Percentiles rank a stretch among this genome's conserved stretches.
Conservation (phyloP, 768 basidiomycete species). For the Collybia sordida region DNA sequence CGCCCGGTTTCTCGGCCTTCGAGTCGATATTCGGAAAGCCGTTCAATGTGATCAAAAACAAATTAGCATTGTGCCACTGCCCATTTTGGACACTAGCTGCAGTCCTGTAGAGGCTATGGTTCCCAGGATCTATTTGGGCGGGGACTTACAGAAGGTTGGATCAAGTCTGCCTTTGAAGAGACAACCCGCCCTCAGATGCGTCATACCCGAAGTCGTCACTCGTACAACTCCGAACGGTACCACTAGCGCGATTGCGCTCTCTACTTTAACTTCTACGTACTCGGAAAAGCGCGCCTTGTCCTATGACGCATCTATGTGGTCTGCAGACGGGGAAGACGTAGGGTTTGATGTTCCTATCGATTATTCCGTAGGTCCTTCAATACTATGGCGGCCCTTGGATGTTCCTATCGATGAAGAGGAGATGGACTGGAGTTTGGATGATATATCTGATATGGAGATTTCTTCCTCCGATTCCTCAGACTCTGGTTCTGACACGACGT, state of each 20-base stretch:
- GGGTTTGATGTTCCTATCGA: background rate
- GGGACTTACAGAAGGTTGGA: background rate
- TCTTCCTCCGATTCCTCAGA: conserved; percentile 9
- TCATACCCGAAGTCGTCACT: conserved; percentile 22
- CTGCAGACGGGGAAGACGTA: conserved; percentile 5
- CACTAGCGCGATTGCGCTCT: conserved; percentile 9
- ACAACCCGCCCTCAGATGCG: conserved; percentile 21
- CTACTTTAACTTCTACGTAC: background rate
- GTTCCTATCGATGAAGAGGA: conserved; percentile 24
- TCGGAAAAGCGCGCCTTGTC: conserved; percentile 1
- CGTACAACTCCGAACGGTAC: conserved; percentile 22
- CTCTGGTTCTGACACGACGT: conserved; percentile 14
- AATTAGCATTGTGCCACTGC: conserved; percentile 40
- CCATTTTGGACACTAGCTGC: conserved; percentile 29
- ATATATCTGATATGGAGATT: conserved; percentile 9
- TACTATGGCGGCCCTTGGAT: conserved; percentile 19
- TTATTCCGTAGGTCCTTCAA: conserved; percentile 8
- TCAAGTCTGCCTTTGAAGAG: background rate
- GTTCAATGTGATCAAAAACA: conserved; percentile 33
- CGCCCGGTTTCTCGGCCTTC: conserved; percentile 43
- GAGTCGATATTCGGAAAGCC: conserved; percentile 42
- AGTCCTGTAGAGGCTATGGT: conserved; percentile 14
- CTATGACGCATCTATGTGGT: conserved; percentile 18
- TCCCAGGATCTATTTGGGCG: conserved; percentile 7
- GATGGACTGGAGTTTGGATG: conserved; percentile 21